phyloP scores from a whole-genome alignment of 768 basidiomycete genomes.

The Daedaleopsis sinensis region DNA sequence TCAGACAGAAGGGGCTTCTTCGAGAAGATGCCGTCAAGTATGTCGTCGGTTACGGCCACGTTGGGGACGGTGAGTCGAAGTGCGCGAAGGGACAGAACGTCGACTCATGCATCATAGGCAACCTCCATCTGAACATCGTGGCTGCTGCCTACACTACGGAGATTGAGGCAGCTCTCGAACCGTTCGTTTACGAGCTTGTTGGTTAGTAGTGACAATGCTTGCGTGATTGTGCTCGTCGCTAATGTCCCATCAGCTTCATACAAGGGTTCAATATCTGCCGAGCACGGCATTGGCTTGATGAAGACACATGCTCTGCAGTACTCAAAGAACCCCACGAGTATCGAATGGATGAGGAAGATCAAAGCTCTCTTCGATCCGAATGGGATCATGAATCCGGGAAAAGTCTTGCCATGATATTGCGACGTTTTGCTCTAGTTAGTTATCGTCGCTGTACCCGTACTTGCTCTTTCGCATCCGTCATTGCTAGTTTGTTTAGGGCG shows the following conservation, averaged over 20 bases:
- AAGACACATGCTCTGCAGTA: slow-evolving; percentile 90
- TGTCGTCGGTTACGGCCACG: slow-evolving; percentile 93
- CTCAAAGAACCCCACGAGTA: slow-evolving; percentile 78
- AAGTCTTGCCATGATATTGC: slow-evolving; percentile 52
- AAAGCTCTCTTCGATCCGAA: slow-evolving; percentile 88
- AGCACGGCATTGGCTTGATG: slow-evolving; percentile 96
- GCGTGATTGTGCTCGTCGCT: slow-evolving; percentile 6
- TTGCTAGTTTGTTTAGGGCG: no score
- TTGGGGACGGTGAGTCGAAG: slow-evolving; percentile 83
- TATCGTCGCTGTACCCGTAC: slow-evolving; percentile 12
- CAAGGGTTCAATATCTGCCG: slow-evolving; percentile 92
- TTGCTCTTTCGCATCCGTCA: background rate
- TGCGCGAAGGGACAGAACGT: background rate
- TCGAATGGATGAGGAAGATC: slow-evolving; percentile 88
- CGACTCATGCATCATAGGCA: slow-evolving; percentile 52
- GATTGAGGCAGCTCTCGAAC: slow-evolving; percentile 87
- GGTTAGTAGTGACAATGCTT: slow-evolving; percentile 46
- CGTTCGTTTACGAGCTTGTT: slow-evolving; percentile 92
- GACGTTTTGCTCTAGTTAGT: background rate
- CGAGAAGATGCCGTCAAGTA: slow-evolving; percentile 76
- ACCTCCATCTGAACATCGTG: slow-evolving; percentile 90
- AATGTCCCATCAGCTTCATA: slow-evolving; percentile 55
- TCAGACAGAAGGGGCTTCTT: slow-evolving; percentile 70
- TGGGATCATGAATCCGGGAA: slow-evolving; percentile 93
- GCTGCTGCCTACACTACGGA: slow-evolving; percentile 83